Base-by-base conservation (phyloP, 805 yeast genomes). In the Ogataea corticis region DNA sequence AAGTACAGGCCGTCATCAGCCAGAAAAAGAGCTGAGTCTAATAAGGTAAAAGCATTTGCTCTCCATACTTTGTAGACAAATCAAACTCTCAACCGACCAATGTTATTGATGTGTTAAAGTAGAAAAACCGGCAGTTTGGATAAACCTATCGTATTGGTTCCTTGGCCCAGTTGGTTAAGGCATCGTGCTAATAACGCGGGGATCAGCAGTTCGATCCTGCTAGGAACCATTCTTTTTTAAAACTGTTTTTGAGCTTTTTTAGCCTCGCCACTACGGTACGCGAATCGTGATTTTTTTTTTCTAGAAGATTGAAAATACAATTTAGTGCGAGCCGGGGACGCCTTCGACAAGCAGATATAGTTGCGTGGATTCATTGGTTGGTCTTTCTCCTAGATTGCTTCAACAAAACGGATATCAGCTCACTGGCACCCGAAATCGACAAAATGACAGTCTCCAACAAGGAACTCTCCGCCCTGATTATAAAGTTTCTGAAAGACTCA, bases 171-270 rank as follows among this genome's bases (percentile, higher is more conserved):
- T 66, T 65, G 70, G 70, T 66, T 66, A 66, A 66, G 70, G 70
- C 70, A 61, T 64, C 68, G 70, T 66, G 70, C 70, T 66, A 66
- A 66, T 66, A 66, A 66, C 70, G 69, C 70, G 68, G 62, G 62
- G 87, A 81, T 82, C 87, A 80, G 85, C 87, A 79, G 87, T 82
- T 82, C 87, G 87, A 82, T 81, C 87, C 87, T 79, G 87, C 85
- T 80, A 82, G 85, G 85, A 85, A 82, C 81, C 87, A 82, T 60
- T 68, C 57, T 39, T 58, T 64, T 54, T 38, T 18, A 11, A 13
- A n/a, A n/a, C n/a, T n/a, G n/a, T n/a, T n/a, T n/a, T 16, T 19
- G 25, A 9, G 25, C 25, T 21, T 34, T 25, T 35, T 23, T 35
- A 14, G 17, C 30, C 14, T 11, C 13, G 31, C 5, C 31, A 28